Evolutionary conservation across 139 green algal genomes (phyloP), one percentile per base, ranked within the genome.

Genomic region (Coelastrella sp.): DNA sequence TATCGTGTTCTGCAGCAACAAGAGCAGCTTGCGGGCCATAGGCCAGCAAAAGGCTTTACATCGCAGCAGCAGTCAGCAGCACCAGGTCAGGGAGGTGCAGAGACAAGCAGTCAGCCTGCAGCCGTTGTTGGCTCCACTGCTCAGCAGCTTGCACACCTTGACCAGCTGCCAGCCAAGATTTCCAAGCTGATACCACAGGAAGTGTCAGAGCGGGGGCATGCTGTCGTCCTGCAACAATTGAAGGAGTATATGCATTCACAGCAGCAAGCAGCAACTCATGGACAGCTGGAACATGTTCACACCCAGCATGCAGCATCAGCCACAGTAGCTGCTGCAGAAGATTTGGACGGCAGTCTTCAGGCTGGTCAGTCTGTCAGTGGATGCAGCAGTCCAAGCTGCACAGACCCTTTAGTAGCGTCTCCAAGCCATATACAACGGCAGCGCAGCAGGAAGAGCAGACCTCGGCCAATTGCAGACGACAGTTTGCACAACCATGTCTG

Each of bases 221-320:
- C 66, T 5, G 83, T 73, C 4, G 60, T 66, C 66, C 16, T 86
- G 61, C 47, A 82, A 57, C 89, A 74, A 59, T 73, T 89, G 47
- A 60, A 86, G n/a, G 32, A 92, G 75, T 76, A 81, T 32, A 5
- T 75, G 64, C 10, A 64, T 32, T 56, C 86, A 22, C 89, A 82
- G 19, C 65, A 88, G 61, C 87, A 87, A 47, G 13, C 14, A 79
- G 74, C 84, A 68, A 47, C 54, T 5, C 66, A 11, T n/a, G 17
- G 17, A 14, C 82, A 54, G 82, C 82, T 64, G 82, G 16, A 71
- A 2, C 78, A 78, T 22, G 60, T 13, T 7, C 22, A 13, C n/a
- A n/a, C 17, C 16, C n/a, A 76, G 80, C 80, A 86, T 59, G 19
- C 11, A 82, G 32, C 10, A 82, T 7, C 20, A 85, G 80, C 19